Evolutionary conservation across 2,329 filamentous ascomycete genomes (phyloP), one percentile per base, ranked within the genome.

Genomic region (Stagonosporopsis vannaccii): DNA sequence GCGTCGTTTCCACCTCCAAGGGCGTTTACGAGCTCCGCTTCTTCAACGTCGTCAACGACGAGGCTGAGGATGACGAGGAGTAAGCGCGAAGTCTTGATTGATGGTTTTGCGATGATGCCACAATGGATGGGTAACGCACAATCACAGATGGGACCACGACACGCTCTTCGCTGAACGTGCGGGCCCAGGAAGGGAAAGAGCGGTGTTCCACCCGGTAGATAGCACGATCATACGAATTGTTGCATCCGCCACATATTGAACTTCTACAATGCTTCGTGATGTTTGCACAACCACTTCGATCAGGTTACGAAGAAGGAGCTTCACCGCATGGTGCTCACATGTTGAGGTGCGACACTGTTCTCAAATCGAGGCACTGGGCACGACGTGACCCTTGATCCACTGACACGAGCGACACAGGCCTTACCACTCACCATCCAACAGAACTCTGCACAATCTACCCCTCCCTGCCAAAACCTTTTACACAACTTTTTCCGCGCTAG

Each of bases 1-100:
- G 95, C 77, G 94, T 99, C 75, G 95, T 99, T 78, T 96, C 92
- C 73, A 98, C 94, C 80, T 92, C 90, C 81, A 94, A 94, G 85
- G 94, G 95, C 79, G 93, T 97, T 69, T 99, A 99, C 86, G 93
- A 97, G 87, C 90, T 99, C 83, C 93, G 96, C 86, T 99, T 99
- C 93, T 99, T 96, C 92, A 99, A 99, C 87, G 93, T 99, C 78
- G 94, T 97, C 77, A 95, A 96, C 82, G 95, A 99, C 80, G 94
- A 93, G 80, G 93, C 87, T 73, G 95, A 98, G 72, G 95, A 99
- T 78, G 95, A 99, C 79, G 95, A 99, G 78, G 95, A 99, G 82
- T 99, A 97, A 87, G 37, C 47, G 47, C 53, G 48, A 88, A 60
- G 51, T 58, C 49, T 53, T 52, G 5, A 46, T 36, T 56, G 47